Conservation (phyloP, 345 rosid species). For the Brassica juncea region DNA sequence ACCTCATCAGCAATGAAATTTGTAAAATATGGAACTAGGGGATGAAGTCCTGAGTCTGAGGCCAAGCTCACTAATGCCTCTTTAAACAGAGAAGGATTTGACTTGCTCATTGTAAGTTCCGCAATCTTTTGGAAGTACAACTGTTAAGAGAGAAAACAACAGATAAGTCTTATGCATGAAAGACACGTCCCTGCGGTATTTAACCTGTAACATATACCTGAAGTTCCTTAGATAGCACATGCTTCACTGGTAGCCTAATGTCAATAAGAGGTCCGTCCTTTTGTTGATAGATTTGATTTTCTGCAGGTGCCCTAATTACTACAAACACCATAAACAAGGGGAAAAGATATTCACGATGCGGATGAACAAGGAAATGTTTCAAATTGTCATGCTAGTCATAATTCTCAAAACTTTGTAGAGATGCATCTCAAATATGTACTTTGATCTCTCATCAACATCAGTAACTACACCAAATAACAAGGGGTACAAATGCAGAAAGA, state of each 20-base stretch:
- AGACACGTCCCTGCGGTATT: conserved; percentile 12
- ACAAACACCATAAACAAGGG: conserved; percentile 29
- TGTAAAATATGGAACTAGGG: conserved; percentile 95
- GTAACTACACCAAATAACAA: background rate
- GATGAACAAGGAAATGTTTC: conserved; percentile 12
- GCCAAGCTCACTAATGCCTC: conserved; percentile 92
- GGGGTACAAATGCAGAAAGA: background rate
- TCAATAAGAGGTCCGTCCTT: conserved; percentile 79
- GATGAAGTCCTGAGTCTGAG: conserved; percentile 96
- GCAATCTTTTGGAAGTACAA: conserved; percentile 92
- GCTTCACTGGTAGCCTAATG: conserved; percentile 85
- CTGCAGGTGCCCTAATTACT: conserved; percentile 76
- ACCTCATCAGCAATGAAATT: conserved; percentile 95
- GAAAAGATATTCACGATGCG: conserved; percentile 3
- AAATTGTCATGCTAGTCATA: conserved; percentile 12
- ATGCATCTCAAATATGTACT: conserved; percentile 3
- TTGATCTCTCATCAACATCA: conserved; percentile 7
- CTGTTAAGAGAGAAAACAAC: conserved; percentile 50
- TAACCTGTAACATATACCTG: conserved; percentile 55
- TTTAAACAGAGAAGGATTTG: conserved; percentile 75
- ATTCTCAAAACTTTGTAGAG: conserved; percentile 1
- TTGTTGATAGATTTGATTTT: conserved; percentile 53
- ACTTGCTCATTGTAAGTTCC: conserved; percentile 76
- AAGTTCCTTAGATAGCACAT: conserved; percentile 85
- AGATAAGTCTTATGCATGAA: conserved; percentile 23